These are phyloP conservation scores for Aspergillus udagawae DNA, from an alignment of 2,329 filamentous ascomycete genomes.

Conservation along the genomic window DNA sequence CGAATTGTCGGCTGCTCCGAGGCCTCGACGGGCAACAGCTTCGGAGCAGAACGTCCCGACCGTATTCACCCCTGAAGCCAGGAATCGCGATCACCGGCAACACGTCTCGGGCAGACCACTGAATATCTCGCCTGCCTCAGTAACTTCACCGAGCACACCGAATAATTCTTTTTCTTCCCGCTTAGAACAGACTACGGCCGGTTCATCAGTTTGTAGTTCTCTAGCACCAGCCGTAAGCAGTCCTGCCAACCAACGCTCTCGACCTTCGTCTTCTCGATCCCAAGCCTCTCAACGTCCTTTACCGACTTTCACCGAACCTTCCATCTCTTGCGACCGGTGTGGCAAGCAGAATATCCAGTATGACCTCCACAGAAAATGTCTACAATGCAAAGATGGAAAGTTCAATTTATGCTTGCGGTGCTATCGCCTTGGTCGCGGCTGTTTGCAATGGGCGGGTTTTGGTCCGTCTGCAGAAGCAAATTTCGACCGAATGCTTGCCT, in stretches of 20 bases:
- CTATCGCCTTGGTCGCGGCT: constrained; percentile 73
- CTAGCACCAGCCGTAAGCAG: constrained; percentile 10
- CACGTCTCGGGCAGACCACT: constrained; percentile 19
- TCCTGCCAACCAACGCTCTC: constrained; percentile 20
- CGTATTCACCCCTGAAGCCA: constrained; percentile 18
- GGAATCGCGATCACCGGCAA: constrained; percentile 20
- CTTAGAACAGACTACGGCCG: constrained; percentile 10
- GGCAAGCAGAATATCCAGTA: constrained; percentile 71
- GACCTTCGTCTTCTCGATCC: constrained; percentile 30
- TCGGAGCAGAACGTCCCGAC: constrained; percentile 28
- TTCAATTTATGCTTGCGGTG: constrained; percentile 80
- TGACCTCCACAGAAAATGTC: constrained; percentile 79
- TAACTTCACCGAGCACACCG: constrained; percentile 11
- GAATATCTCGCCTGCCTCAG: constrained; percentile 21
- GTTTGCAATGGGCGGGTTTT: constrained; percentile 85
- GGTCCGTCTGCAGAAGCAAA: constrained; percentile 65
- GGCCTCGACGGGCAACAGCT: constrained; percentile 30
- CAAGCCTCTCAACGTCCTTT: constrained; percentile 21
- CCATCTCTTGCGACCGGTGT: constrained; percentile 70
- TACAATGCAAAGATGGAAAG: constrained; percentile 62
- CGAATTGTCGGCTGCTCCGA: constrained; percentile 19
- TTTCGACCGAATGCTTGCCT: constrained; percentile 55
- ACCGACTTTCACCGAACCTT: constrained; percentile 62
- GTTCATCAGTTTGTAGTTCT: constrained; percentile 8
- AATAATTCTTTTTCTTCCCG: constrained; percentile 6